Evolutionary conservation across 2,329 filamentous ascomycete species (phyloP).

Genomic region (Mycosphaerella sp.): DNA sequence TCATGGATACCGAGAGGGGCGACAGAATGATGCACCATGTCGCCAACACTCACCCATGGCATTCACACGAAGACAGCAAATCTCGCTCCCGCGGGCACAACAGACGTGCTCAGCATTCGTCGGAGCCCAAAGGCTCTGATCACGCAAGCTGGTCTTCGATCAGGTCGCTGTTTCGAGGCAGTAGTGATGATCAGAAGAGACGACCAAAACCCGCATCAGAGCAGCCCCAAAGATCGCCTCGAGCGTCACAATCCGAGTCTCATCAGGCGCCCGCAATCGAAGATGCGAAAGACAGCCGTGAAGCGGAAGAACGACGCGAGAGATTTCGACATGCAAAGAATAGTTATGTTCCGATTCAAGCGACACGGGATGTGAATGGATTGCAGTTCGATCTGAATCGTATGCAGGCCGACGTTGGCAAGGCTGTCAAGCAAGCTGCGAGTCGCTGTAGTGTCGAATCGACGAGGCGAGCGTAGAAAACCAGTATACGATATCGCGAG

Average conservation of each 20-base stretch:
- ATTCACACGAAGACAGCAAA: not conserved
- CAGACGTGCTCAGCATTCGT: not conserved
- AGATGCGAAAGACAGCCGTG: not conserved
- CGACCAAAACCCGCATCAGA: not conserved
- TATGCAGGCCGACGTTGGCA: not conserved
- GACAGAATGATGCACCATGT: not conserved
- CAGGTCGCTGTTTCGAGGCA: not conserved
- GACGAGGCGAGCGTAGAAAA: not conserved
- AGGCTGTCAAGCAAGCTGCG: conserved; percentile 2
- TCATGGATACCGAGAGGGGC: not conserved
- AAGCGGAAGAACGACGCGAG: conserved; percentile 1
- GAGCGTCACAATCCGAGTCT: not conserved
- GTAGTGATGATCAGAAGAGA: conserved; percentile 1
- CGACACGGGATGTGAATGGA: not conserved
- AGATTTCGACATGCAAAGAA: conserved; percentile 2
- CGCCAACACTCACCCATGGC: not conserved
- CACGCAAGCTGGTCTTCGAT: conserved; percentile 1
- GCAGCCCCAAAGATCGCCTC: not conserved
- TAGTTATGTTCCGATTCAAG: not conserved
- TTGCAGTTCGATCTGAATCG: conserved; percentile 2
- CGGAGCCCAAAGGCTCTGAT: not conserved
- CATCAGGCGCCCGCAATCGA: not conserved
- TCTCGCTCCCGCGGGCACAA: not conserved
- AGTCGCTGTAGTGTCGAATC: not conserved
- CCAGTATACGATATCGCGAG: not conserved